Conservation (phyloP, 441 rosid species). For the Lepidium campestre region DNA sequence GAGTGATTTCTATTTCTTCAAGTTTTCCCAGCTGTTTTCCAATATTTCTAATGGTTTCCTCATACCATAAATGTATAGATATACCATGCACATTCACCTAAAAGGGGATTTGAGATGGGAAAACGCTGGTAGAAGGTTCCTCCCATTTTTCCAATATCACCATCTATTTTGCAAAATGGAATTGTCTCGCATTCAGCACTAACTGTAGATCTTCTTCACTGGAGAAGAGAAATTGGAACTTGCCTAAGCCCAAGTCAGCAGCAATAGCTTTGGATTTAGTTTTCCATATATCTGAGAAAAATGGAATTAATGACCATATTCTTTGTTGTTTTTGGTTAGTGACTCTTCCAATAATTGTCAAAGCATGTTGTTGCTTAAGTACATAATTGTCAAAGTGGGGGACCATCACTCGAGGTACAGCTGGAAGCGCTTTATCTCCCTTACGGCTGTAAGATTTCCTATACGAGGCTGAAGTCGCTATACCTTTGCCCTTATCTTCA, state of each 20-base stretch:
- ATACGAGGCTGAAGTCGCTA: too few species aligned
- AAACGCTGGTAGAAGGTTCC: not conserved
- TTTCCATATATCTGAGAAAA: not conserved
- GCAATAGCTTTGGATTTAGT: not conserved
- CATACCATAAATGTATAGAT: not conserved
- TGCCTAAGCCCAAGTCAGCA: not conserved
- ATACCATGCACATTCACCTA: not conserved
- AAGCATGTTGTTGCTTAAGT: too few species aligned
- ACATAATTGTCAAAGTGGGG: too few species aligned
- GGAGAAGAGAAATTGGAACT: not conserved
- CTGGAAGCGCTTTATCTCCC: too few species aligned
- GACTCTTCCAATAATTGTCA: too few species aligned
- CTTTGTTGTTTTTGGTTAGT: not conserved
- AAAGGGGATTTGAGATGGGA: not conserved
- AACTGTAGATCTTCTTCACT: not conserved
- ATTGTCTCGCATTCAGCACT: not conserved
- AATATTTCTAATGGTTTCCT: not conserved
- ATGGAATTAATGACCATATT: not conserved
- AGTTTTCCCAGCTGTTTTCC: not conserved
- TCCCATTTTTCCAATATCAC: not conserved
- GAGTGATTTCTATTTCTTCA: not conserved
- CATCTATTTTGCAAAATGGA: not conserved
- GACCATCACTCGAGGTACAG: too few species aligned
- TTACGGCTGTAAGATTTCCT: too few species aligned
- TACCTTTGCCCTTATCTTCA: too few species aligned